Percentiles rank a stretch among this genome's conserved stretches.
phyloP scores from a whole-genome alignment of 1,284 basidiomycete species.

The Ustilago cynodontis region DNA sequence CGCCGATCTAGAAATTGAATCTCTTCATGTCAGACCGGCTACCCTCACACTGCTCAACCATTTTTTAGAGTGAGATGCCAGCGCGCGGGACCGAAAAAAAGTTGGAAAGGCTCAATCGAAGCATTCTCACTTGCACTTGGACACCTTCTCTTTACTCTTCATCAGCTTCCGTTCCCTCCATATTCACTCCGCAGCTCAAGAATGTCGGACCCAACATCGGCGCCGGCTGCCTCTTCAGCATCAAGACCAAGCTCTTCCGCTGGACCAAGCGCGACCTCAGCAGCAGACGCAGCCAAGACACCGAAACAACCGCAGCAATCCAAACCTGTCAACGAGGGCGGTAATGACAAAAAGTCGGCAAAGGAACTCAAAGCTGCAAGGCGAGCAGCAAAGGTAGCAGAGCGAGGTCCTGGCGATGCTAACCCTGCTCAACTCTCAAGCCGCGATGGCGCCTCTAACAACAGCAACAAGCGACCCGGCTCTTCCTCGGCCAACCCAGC shows the following conservation, averaged over 20 bases:
- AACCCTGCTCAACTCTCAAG: slow-evolving; percentile 16
- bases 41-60: not conserved
- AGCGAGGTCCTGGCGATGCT: slow-evolving; percentile 19
- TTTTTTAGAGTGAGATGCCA: too few species aligned
- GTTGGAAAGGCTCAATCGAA: not conserved
- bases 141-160: too few species aligned
- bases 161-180: too few species aligned
- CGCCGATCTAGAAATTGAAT: not conserved
- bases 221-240: slow-evolving; percentile 5
- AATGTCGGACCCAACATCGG: slow-evolving; percentile 18
- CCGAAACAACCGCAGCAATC: slow-evolving; percentile 8
- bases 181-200: too few species aligned
- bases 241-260: slow-evolving; percentile 23
- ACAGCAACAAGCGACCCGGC: slow-evolving; percentile 28
- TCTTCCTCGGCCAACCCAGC: slow-evolving; percentile 24
- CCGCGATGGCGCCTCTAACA: slow-evolving; percentile 15
- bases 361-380: slow-evolving; percentile 62
- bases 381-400: slow-evolving; percentile 57
- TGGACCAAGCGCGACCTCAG: slow-evolving; percentile 31
- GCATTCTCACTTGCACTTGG: too few species aligned
- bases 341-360: slow-evolving; percentile 54
- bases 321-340: slow-evolving; percentile 27
- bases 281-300: slow-evolving; percentile 20
- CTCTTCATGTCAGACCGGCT: not conserved
- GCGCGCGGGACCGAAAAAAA: slow-evolving; percentile 9